Base-by-base conservation (phyloP, 352 stramenopile species). In the Pythium brachiatum region DNA sequence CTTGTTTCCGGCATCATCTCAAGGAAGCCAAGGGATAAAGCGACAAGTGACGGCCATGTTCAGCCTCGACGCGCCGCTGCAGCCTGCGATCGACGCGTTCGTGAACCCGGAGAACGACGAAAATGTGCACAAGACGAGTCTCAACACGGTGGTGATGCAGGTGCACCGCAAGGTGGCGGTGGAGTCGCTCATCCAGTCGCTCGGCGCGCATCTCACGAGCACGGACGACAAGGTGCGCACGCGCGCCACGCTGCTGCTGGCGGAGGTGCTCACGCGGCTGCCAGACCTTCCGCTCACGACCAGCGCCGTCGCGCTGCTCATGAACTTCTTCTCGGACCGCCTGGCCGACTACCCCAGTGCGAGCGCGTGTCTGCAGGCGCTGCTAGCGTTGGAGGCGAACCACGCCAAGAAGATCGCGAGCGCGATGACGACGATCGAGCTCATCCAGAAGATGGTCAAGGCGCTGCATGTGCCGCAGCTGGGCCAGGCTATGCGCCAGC, bases 131-230 rank as follows among this genome's bases (percentile, higher is more conserved):
- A 95, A 92, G 76, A 92, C 84, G 41, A 85, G 81, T 31, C 75
- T 95, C 34, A 95, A 95, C 72, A 93, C 81, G n/a, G 73, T 95
- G 39, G 73, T 95, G 25, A 94, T 95, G 84, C 84, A 94, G 57
- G 79, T 94, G 52, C 84, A 95, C 53, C 84, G 86, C 47, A 77
- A 78, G 23, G 79, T 91, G 57, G 78, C 64, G 21, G 83, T 95
- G 51, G 84, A 95, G 73, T 68, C 76, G 68, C 78, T 95, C 26
- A 90, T 95, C 64, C 76, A 93, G 69, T 74, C 78, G 58, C 73
- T 95, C n/a, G 84, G 83, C 11, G 58, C 64, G 18, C 76, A 82
- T 61, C 72, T 95, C 44, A 95, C 86, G 39, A 88, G 57, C 68
- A 67, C 65, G 0, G 82, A 95, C 68, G 84, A 94, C 79, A 93